A percentile compares a stretch with the other conserved stretches of the same genome.
phyloP scores from a whole-genome alignment of 2,329 filamentous ascomycete species.

The Botryosphaeria agaves region DNA sequence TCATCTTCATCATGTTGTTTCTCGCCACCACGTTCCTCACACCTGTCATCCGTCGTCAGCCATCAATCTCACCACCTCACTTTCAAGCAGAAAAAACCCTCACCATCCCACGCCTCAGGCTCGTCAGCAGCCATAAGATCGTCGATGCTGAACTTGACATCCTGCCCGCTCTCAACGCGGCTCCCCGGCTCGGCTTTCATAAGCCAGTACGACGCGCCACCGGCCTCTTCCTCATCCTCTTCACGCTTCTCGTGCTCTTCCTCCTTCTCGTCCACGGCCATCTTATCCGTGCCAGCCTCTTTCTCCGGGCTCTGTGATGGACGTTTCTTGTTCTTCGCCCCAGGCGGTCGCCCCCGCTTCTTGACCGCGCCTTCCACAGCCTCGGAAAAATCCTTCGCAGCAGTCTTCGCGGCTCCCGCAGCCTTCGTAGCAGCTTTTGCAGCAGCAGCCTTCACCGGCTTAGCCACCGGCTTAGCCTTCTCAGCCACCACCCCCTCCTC shows the following conservation, averaged over 20 bases:
- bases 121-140: constrained; percentile 55
- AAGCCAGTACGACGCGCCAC: constrained; percentile 24
- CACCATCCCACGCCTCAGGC: constrained; percentile 87
- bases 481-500: constrained; percentile 3
- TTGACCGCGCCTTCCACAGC: constrained; percentile 2
- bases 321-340: constrained; percentile 1
- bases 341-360: constrained; percentile 1
- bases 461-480: constrained; percentile 7
- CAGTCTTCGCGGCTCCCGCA: too few species aligned
- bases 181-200: constrained; percentile 57
- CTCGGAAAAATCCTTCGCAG: too few species aligned
- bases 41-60: constrained; percentile 16
- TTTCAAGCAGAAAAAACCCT: constrained; percentile 15
- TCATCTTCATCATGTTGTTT: constrained; percentile 86
- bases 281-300: not conserved
- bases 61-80: too few species aligned
- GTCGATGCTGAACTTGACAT: constrained; percentile 90
- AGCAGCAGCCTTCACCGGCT: constrained; percentile 3
- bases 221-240: constrained; percentile 1
- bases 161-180: constrained; percentile 67
- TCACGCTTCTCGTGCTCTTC: constrained; percentile 1
- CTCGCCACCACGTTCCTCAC: constrained; percentile 42
- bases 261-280: not conserved
- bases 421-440: constrained; percentile 3
- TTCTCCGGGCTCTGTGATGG: not conserved